These are phyloP conservation scores for Blastobotrys capitulatus DNA, from an alignment of 1,139 yeast species.

Conservation along the genomic window DNA sequence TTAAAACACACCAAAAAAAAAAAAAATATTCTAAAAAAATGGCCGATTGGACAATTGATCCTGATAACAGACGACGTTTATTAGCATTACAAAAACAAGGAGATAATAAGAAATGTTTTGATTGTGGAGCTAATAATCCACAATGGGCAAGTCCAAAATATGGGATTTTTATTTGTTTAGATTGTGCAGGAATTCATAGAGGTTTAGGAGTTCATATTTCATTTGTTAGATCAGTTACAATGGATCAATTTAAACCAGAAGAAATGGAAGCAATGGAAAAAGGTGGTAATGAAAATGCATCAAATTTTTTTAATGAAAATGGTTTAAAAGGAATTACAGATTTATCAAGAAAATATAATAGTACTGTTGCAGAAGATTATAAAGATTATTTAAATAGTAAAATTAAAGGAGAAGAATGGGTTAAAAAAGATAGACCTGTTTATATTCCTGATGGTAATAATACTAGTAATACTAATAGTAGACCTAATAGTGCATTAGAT, in stretches of 20 bases:
- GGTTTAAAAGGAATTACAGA: conserved; percentile 67
- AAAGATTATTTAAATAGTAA: conserved; percentile 72
- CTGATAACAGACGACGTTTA: conserved; percentile 80
- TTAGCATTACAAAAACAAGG: conserved; percentile 75
- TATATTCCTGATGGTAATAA: conserved; percentile 21
- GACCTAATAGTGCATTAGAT: conserved; percentile 12
- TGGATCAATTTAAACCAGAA: conserved; percentile 95
- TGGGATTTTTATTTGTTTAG: conserved; percentile 93
- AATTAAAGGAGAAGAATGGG: conserved; percentile 69
- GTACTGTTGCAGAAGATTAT: conserved; percentile 90
- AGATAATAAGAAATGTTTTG: conserved; percentile 84
- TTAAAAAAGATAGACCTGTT: conserved; percentile 35
- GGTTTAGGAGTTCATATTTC: conserved; percentile 96
- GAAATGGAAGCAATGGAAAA: conserved; percentile 87
- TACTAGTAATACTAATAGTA: conserved; percentile 7
- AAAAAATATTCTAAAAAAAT: background rate
- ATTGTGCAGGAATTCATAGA: conserved; percentile 94
- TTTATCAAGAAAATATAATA: conserved; percentile 72
- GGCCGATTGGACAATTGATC: conserved; percentile 75
- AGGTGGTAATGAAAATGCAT: conserved; percentile 86
- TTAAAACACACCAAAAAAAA: background rate
- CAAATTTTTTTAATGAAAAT: conserved; percentile 50
- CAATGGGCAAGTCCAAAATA: conserved; percentile 99
- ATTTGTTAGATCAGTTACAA: conserved; percentile 90
- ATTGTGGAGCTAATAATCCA: conserved; percentile 92